Conservation (phyloP, 1,139 yeast species). For the Candida sp. region DNA sequence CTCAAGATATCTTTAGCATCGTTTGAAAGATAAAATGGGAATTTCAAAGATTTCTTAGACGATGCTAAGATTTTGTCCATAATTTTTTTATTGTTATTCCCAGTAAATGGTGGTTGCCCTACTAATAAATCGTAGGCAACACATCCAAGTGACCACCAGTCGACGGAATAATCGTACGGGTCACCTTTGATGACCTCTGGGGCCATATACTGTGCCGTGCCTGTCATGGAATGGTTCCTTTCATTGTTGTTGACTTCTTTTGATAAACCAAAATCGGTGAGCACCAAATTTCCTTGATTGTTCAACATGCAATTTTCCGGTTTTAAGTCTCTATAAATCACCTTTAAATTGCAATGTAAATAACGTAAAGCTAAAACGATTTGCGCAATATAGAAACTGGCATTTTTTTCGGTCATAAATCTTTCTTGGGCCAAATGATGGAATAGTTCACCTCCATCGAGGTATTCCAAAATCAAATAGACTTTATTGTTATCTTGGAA, state of each 20-base stretch:
- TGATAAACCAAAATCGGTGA: slow-evolving; percentile 91
- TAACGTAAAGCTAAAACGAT: slow-evolving; percentile 80
- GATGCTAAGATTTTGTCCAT: slow-evolving; percentile 67
- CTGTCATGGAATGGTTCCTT: slow-evolving; percentile 73
- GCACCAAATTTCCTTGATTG: slow-evolving; percentile 71
- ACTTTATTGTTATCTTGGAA: slow-evolving; percentile 82
- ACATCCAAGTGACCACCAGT: slow-evolving; percentile 98
- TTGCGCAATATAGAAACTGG: slow-evolving; percentile 84
- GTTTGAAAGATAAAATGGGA: slow-evolving; percentile 77
- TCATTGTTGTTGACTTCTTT: slow-evolving; percentile 56
- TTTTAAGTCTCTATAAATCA: slow-evolving; percentile 87
- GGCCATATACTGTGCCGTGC: slow-evolving; percentile 96
- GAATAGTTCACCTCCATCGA: slow-evolving; percentile 93
- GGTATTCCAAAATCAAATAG: slow-evolving; percentile 77
- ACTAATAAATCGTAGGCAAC: slow-evolving; percentile 83
- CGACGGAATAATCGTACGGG: slow-evolving; percentile 84
- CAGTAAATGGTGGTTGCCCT: slow-evolving; percentile 94
- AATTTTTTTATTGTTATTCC: slow-evolving; percentile 78
- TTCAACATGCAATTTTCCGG: slow-evolving; percentile 93
- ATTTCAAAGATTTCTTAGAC: slow-evolving; percentile 60
- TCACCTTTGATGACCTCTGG: slow-evolving; percentile 88
- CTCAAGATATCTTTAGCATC: slow-evolving; percentile 85
- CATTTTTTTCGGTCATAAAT: slow-evolving; percentile 65
- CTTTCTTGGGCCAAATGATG: slow-evolving; percentile 62
- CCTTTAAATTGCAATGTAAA: slow-evolving; percentile 69